Base-by-base conservation (phyloP, 1,284 basidiomycete species). In the Naganishia sp. region DNA sequence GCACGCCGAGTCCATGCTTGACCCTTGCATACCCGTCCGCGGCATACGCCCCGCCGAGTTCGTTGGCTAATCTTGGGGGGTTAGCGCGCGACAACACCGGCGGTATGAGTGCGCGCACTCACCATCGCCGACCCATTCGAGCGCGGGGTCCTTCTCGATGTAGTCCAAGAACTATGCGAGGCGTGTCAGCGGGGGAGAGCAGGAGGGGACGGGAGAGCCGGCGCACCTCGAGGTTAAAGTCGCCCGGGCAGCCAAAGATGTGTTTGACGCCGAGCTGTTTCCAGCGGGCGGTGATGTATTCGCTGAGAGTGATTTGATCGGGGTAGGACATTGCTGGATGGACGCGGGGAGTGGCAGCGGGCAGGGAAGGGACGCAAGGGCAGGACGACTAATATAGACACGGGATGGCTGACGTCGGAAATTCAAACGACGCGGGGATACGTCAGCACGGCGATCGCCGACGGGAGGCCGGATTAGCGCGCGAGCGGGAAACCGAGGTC, bases 21-120 rank as follows among this genome's bases (percentile, higher is more conserved):
- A 93, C 87, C 63, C 94, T 86, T 36, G 94, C 90, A 75, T 96
- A 96, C 23, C 94, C 94, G 75, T 98, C 94, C 0, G 90, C 90
- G n/a, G 92, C 92, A 77, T 96, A 96, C 0, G 91, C 74, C 69
- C 90, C 89, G 71, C 92, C 91, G 57, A 94, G 83, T 77, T 94
- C 91, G 72, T 94, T 93, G 73, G 90, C 90, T 68, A 18, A 13
- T 2, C 10, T 18, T 25, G n/a, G 31, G 31, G 7, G 15, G 18
- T 25, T 9, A 46, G 61, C 16, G 44, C 4, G 31, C 5, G 44
- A 2, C 13, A 45, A n/a, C n/a, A 28, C 25, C n/a, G n/a, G n/a
- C n/a, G 28, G 28, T 3, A 28, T 28, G 28, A 28, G 5, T 1
- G 13, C 11, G 6, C 10, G 5, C 7, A 42, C 76, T 53, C 73